Evolutionary conservation across 2,329 filamentous ascomycete species (phyloP).

Genomic region (Thielaviopsis musarum): DNA sequence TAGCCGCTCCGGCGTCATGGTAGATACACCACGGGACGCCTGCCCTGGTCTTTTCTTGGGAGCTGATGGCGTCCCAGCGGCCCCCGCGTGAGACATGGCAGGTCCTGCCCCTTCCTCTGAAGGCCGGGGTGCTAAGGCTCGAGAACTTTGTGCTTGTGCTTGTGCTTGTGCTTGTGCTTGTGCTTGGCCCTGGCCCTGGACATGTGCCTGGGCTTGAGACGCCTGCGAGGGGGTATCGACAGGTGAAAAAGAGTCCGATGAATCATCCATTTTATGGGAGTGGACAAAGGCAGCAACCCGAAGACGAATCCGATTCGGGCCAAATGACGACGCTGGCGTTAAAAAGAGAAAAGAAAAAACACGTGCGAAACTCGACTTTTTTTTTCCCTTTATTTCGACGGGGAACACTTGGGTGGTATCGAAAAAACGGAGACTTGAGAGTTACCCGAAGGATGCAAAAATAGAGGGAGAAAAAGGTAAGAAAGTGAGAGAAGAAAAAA

Average conservation of each 20-base stretch:
- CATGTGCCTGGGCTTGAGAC: background rate
- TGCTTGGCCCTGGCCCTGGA: background rate
- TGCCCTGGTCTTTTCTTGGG: constrained; percentile 5
- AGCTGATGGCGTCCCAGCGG: constrained; percentile 6
- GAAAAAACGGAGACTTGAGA: background rate
- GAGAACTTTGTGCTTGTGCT: constrained; percentile 1
- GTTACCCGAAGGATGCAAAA: background rate
- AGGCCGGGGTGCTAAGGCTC: constrained; percentile 8
- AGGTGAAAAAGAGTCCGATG: background rate
- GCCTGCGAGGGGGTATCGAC: background rate
- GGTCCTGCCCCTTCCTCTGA: background rate
- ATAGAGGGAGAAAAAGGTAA: background rate
- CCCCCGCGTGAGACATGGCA: constrained; percentile 4
- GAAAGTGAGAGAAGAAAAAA: background rate
- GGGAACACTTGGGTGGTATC: background rate
- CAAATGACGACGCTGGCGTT: background rate
- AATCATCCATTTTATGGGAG: constrained; percentile 2
- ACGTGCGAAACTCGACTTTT: background rate
- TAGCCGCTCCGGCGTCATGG: constrained; percentile 57
- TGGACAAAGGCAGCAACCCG: background rate
- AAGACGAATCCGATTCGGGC: background rate
- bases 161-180: background rate
- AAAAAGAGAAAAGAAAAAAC: background rate
- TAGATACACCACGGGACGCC: constrained; percentile 27
- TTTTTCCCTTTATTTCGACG: background rate